phyloP scores from a whole-genome alignment of 495 filamentous ascomycete genomes.

The Tuber melanosporum region DNA sequence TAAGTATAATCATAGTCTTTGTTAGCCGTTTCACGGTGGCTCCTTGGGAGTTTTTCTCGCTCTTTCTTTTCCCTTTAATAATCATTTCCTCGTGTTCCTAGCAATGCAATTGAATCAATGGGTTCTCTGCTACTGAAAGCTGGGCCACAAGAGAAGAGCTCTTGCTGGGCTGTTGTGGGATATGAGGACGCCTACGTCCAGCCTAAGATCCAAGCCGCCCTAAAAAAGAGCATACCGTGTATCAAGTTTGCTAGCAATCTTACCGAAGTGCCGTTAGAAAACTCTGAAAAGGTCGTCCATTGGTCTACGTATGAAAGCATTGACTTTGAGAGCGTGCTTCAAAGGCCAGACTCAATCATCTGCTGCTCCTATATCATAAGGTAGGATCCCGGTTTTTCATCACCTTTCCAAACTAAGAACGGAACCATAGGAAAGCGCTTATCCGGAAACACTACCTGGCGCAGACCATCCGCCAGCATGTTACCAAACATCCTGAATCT shows the following conservation, averaged over 20 bases:
- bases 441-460: slow-evolving; percentile 92
- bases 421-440: slow-evolving; percentile 67
- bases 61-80: slow-evolving; percentile 8
- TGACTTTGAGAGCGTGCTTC: slow-evolving; percentile 66
- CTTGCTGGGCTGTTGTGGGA: slow-evolving; percentile 69
- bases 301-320: slow-evolving; percentile 80
- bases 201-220: slow-evolving; percentile 66
- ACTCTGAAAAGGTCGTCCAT: slow-evolving; percentile 55
- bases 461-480: slow-evolving; percentile 70
- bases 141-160: neutral
- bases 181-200: slow-evolving; percentile 84
- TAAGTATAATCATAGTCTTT: slow-evolving; percentile 56
- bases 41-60: neutral
- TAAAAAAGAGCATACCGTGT: slow-evolving; percentile 56
- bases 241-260: neutral
- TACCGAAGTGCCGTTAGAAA: slow-evolving; percentile 3
- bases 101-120: neutral
- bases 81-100: neutral
- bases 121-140: neutral
- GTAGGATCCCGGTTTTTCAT: slow-evolving; percentile 16
- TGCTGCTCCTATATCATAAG: slow-evolving; percentile 77
- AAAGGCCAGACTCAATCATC: slow-evolving; percentile 52
- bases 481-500: slow-evolving; percentile 70
- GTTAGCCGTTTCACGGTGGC: neutral
- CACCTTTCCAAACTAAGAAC: slow-evolving; percentile 4